Conservation (phyloP, 371 early-diverging fungal genomes). For the Encephalitozoon intestinalis region DNA sequence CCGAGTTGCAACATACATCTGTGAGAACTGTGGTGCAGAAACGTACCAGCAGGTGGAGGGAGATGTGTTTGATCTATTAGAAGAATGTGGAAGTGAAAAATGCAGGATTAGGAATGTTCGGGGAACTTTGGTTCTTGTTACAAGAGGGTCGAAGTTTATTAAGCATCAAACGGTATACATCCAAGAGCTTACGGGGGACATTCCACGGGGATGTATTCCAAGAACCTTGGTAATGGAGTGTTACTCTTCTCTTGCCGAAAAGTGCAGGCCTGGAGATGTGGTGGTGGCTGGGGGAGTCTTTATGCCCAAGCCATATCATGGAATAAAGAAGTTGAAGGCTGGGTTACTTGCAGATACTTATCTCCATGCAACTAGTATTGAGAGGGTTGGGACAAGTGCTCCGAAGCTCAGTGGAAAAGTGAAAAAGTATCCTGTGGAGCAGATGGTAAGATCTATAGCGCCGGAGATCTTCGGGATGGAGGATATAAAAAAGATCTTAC, state of each 20-base stretch:
- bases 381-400: conserved; percentile 8
- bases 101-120: conserved; percentile 74
- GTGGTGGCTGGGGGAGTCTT: conserved; percentile 78
- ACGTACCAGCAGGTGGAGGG: conserved; percentile 79
- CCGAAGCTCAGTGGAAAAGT: not conserved
- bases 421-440: conserved; percentile 60
- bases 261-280: conserved; percentile 78
- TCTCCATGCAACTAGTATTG: conserved; percentile 74
- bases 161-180: conserved; percentile 54
- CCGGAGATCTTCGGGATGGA: conserved; percentile 93
- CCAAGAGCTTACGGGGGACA: conserved; percentile 72
- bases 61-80: conserved; percentile 68
- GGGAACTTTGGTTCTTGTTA: conserved; percentile 81
- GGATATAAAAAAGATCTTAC: conserved; percentile 86
- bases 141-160: conserved; percentile 81
- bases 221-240: conserved; percentile 80
- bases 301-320: conserved; percentile 81
- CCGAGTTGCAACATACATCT: conserved; percentile 79
- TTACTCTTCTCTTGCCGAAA: conserved; percentile 71
- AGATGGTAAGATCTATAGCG: conserved; percentile 73
- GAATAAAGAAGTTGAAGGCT: conserved; percentile 77
- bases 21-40: conserved; percentile 90
- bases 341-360: conserved; percentile 89
- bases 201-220: conserved; percentile 94
- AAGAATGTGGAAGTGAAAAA: conserved; percentile 74